Evolutionary conservation across 2,329 filamentous ascomycete species (phyloP), one percentile per base, ranked within the genome.

Genomic region (Alternaria arbusti): DNA sequence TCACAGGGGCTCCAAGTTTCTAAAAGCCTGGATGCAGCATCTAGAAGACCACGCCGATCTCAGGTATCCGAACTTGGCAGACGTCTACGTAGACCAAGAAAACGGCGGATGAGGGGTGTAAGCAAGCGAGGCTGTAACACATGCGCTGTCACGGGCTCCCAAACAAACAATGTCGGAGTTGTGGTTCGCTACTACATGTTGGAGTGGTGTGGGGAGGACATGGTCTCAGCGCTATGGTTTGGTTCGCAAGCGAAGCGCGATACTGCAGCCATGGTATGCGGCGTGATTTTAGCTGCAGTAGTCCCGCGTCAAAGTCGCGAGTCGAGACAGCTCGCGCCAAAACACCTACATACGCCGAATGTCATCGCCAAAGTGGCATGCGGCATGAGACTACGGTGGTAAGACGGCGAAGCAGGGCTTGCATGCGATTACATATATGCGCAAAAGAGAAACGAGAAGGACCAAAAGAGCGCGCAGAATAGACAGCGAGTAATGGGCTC

Each of bases 41-140:
- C 84, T 98, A 28, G 95, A 98, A 80, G 93, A 97, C 67, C 85
- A 97, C 73, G 91, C 94, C 8, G 95, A 98, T 82, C 82, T 98
- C 70, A 86, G 96, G 75, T 98, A 97, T 81, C 93, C 95, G 4
- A 91, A 96, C 76, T 75, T 89, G 26, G 78, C 79, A 20, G 84
- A 86, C 25, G 66, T 86, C 45, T 74, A 77, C 73, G 76, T 71
- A 70, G 74, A 77, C 60, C 70, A 73, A 72, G 67, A 59, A 46
- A 57, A 71, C 47, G 65, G 62, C 23, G 64, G 71, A 67, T 70
- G 65, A 70, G 61, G 50, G 17, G 44, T 54, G 44, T 40, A 20
- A 51, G 51, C 23, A 36, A 30, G 50, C 62, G 55, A 60, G 54
- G 40, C 28, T 55, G 52, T 58, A 49, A 57, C 61, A 40, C 47